Evolutionary conservation across 73 alveolate species (phyloP).

Genomic region (Tetrahymena malaccensis): DNA sequence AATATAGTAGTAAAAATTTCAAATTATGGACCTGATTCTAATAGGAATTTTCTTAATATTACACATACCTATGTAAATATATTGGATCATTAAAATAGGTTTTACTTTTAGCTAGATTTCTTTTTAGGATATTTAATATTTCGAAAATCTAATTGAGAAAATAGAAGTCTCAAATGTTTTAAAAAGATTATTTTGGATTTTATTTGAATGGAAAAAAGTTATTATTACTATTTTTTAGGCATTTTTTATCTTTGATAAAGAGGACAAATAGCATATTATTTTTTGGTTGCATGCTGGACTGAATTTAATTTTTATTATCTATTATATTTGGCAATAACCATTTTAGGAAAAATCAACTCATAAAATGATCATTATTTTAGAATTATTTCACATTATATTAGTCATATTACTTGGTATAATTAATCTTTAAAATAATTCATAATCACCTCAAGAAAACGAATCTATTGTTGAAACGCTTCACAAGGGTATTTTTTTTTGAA

Average conservation of each 20-base stretch:
- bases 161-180: not conserved
- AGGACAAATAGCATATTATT: not conserved
- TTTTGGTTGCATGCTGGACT: not conserved
- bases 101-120: not conserved
- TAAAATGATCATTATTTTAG: too few species aligned
- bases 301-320: not conserved
- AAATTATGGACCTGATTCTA: not conserved
- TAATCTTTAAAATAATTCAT: too few species aligned
- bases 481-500: too few species aligned
- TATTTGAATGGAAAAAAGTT: not conserved
- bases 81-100: not conserved
- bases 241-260: not conserved
- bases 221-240: not conserved
- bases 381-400: too few species aligned
- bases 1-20: not conserved
- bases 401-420: too few species aligned
- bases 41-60: not conserved
- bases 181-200: not conserved
- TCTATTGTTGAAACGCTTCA: too few species aligned
- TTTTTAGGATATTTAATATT: not conserved
- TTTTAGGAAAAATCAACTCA: too few species aligned
- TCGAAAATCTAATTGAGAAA: not conserved
- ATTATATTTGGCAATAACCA: too few species aligned
- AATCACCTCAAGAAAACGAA: too few species aligned
- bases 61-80: not conserved